Evolutionary conservation across 2,329 filamentous ascomycete species (phyloP), one percentile per base, ranked within the genome.

Genomic region (Penicillium italicum): DNA sequence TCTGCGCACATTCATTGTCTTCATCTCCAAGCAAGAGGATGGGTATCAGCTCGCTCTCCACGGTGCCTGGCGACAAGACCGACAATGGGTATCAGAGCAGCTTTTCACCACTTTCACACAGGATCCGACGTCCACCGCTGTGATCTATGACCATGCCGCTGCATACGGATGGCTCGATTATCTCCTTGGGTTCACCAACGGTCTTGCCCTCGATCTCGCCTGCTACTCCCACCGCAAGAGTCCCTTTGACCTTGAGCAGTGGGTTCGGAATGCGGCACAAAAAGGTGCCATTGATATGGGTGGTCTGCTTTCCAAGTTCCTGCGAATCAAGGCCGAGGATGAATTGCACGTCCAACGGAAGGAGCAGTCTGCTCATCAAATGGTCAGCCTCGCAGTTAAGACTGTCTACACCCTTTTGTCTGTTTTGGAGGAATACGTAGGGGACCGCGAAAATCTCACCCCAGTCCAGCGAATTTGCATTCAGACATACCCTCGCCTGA

Each of bases 11-110:
- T 93, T 97, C 65, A 86, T 90, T 49, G 88, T 89, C 11, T 97
- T 96, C 69, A 80, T 97, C 28, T 83, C 86, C 67, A 92, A 92
- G 72, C 83, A 86, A 53, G 85, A 91, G 11, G 82, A 86, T 5
- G 85, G 92, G 53, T 89, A 90, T 70, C 87, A 92, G 62, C 95
- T 97, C 60, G 93, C 96, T 14, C 82, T 99, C 55, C 88, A 96
- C 69, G 92, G 91, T 56, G 77, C 96, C 6, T 97, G 93, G 92
- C 87, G 88, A 63, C 91, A 94, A 69, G 91, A 97, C 69, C 89
- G 87, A 62, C 82, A 87, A 20, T 97, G 91, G 88, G 89, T 97
- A 16, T 87, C 87, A 10, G 84, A 87, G 61, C 85, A 89, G 56
- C 84, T 99, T 33, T 85, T 93, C 40, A 87, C 91, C 56, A 82